Conservation (phyloP, 2,329 filamentous ascomycete genomes). For the Penicillium sp. region DNA sequence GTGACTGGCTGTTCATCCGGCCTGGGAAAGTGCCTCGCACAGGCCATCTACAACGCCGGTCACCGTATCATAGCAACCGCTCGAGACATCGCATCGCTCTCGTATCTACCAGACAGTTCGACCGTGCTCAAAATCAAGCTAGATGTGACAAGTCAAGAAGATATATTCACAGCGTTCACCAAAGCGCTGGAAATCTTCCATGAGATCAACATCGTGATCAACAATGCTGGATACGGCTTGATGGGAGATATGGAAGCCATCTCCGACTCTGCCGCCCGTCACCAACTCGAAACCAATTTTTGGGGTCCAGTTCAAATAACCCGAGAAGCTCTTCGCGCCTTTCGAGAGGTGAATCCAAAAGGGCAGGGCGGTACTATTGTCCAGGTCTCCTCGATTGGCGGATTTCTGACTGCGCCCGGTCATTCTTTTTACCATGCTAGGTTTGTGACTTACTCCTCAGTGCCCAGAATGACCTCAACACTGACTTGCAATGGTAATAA, state of each 20-base stretch:
- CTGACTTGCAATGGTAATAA: neutral
- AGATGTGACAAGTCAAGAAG: constrained; percentile 6
- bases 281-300: constrained; percentile 61
- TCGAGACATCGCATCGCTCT: constrained; percentile 44
- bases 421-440: constrained; percentile 41
- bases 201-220: constrained; percentile 60
- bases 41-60: constrained; percentile 38
- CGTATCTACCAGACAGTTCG: constrained; percentile 39
- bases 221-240: constrained; percentile 63
- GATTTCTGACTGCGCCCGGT: constrained; percentile 37
- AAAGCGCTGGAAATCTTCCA: constrained; percentile 50
- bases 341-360: constrained; percentile 21
- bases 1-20: constrained; percentile 53
- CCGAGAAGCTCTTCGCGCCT: constrained; percentile 22
- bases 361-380: constrained; percentile 54
- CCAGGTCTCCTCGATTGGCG: constrained; percentile 58
- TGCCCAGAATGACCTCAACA: accelerated
- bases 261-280: constrained; percentile 49
- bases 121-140: constrained; percentile 29
- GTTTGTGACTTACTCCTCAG: neutral
- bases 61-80: constrained; percentile 52
- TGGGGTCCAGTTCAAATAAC: constrained; percentile 59
- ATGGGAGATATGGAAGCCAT: constrained; percentile 55
- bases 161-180: constrained; percentile 36
- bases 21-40: constrained; percentile 46